These are phyloP conservation scores for Spirogloea muscicola DNA, from an alignment of 139 green algal genomes.

Conservation along the genomic window DNA sequence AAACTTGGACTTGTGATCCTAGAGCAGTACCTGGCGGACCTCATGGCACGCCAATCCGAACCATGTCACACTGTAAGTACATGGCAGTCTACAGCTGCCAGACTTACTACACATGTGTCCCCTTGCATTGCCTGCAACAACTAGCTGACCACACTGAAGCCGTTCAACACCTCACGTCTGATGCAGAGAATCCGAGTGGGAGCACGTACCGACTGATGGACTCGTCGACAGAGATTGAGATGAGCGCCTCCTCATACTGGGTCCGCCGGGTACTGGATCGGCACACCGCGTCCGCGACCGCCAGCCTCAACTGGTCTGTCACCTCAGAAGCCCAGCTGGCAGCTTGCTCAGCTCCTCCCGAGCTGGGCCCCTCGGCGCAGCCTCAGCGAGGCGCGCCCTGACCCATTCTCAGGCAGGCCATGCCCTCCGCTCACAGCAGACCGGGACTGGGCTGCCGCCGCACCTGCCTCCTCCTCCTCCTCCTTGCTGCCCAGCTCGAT, in stretches of 20 bases:
- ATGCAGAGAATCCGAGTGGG: no score
- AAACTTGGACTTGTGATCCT: slow-evolving; percentile 55
- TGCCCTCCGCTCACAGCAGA: no score
- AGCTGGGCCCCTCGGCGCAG: no score
- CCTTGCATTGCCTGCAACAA: no score
- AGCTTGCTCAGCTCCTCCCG: no score
- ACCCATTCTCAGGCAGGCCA: no score
- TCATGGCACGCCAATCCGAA: background rate
- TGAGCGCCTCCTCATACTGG: slow-evolving; percentile 52
- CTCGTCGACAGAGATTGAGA: slow-evolving; percentile 31
- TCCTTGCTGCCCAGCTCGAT: slow-evolving; percentile 3
- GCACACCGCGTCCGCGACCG: slow-evolving; percentile 64
- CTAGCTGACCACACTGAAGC: no score
- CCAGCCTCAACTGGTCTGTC: slow-evolving; percentile 61
- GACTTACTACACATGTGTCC: background rate
- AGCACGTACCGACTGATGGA: slow-evolving; percentile 8
- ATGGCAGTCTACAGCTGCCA: background rate
- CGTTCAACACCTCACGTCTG: no score
- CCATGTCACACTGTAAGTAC: no score
- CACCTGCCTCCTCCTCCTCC: background rate
- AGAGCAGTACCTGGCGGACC: slow-evolving; percentile 54
- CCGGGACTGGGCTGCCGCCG: background rate
- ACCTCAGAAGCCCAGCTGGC: no score
- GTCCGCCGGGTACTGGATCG: slow-evolving; percentile 47
- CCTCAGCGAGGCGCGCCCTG: no score